Conservation (phyloP, 176 grass and related monocot genomes). For the Dactylis glomerata region DNA sequence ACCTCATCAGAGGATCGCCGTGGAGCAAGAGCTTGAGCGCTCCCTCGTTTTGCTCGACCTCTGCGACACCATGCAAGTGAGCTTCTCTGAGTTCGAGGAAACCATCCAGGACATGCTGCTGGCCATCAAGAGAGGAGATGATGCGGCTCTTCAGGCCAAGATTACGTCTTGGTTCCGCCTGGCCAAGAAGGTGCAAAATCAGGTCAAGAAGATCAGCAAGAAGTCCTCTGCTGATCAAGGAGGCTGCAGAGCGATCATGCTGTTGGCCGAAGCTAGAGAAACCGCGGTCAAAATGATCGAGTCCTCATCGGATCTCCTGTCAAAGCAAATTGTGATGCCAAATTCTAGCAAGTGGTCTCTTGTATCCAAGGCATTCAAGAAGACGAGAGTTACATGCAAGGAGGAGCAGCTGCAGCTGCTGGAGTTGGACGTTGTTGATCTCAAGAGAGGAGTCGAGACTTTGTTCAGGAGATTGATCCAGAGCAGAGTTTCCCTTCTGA, state of each 20-base stretch:
- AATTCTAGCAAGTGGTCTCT: conserved; percentile 41
- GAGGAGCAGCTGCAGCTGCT: conserved; percentile 31
- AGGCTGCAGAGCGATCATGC: background rate
- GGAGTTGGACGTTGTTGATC: conserved; percentile 32
- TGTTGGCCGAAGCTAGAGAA: conserved; percentile 33
- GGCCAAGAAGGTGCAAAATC: conserved; percentile 28
- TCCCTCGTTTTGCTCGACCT: conserved; percentile 32
- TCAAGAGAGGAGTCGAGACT: conserved; percentile 31
- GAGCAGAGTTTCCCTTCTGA: conserved; percentile 36
- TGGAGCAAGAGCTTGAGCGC: conserved; percentile 25
- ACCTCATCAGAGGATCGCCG: background rate
- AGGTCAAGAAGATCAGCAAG: conserved; percentile 37
- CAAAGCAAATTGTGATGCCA: conserved; percentile 1
- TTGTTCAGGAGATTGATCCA: conserved; percentile 37
- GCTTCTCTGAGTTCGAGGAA: conserved; percentile 22
- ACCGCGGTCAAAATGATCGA: conserved; percentile 26
- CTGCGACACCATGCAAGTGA: background rate
- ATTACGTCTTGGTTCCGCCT: conserved; percentile 11
- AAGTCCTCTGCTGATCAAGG: background rate
- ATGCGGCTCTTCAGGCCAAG: background rate
- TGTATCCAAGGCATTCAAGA: conserved; percentile 40
- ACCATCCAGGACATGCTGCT: background rate
- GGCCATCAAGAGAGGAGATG: conserved; percentile 22
- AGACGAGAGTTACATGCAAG: conserved; percentile 23
- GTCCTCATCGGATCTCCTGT: background rate